A percentile compares a stretch with the other conserved stretches of the same genome.
Conservation (phyloP, 306 rosid genomes). For the Vigna mungo region DNA sequence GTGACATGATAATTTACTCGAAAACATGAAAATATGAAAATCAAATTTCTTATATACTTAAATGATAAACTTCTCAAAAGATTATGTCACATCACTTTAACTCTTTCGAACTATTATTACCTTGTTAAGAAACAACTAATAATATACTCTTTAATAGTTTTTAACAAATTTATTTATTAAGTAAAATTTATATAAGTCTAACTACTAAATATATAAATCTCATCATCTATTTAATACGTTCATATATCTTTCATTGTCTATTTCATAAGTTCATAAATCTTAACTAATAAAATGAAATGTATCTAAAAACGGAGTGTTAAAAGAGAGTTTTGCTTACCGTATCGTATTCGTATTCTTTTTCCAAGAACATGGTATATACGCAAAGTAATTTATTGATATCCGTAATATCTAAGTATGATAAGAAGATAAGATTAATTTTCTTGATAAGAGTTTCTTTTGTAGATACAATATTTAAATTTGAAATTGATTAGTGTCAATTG, state of each 20-base stretch:
- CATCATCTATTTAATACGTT: not conserved
- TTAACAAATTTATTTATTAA: not conserved
- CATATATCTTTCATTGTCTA: not conserved
- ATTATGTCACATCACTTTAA: not conserved
- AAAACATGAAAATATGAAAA: too few species aligned
- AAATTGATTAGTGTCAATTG: not conserved
- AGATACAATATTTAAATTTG: not conserved
- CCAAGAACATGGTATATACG: not conserved
- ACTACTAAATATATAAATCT: not conserved
- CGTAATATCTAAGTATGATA: not conserved
- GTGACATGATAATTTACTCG: too few species aligned
- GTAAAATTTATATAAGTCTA: not conserved
- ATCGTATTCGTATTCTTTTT: not conserved
- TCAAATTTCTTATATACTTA: not conserved
- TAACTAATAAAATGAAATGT: not conserved
- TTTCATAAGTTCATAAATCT: not conserved
- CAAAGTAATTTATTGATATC: not conserved
- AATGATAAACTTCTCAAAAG: too few species aligned
- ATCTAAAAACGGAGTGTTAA: not conserved
- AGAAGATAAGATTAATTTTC: not conserved
- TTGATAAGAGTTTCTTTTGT: not conserved
- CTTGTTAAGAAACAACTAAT: not conserved
- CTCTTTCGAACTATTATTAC: not conserved
- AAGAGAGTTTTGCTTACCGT: slow-evolving; percentile 1
- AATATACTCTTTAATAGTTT: not conserved